phyloP scores from a whole-genome alignment of 2,329 filamentous ascomycete species.

The Stachybotrys chlorohalonatus region DNA sequence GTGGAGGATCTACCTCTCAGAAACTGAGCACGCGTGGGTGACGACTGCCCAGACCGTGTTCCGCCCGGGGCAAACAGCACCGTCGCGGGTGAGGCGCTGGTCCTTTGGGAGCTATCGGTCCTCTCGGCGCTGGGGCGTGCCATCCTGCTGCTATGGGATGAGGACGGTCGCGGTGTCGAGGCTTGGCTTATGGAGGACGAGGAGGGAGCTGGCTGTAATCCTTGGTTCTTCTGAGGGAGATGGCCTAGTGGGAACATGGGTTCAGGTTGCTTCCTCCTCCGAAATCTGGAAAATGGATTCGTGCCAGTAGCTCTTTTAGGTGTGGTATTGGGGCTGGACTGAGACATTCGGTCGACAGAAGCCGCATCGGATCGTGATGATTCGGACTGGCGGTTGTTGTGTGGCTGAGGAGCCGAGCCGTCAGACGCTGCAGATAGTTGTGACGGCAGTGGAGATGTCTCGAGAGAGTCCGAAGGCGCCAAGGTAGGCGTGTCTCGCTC shows the following conservation, averaged over 20 bases:
- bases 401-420: slow-evolving; percentile 37
- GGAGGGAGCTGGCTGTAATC: slow-evolving; percentile 26
- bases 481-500: slow-evolving; percentile 20
- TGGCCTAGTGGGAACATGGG: slow-evolving; percentile 79
- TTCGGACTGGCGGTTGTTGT: slow-evolving; percentile 46
- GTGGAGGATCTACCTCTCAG: slow-evolving; percentile 79
- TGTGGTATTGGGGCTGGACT: slow-evolving; percentile 52
- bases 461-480: slow-evolving; percentile 7
- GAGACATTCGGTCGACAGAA: slow-evolving; percentile 54
- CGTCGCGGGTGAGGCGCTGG: slow-evolving; percentile 33
- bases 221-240: slow-evolving; percentile 61
- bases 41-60: slow-evolving; percentile 55
- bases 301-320: slow-evolving; percentile 51
- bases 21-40: slow-evolving; percentile 50
- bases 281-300: slow-evolving; percentile 73
- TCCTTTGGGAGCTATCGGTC: slow-evolving; percentile 8
- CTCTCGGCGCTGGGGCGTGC: slow-evolving; percentile 9
- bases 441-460: neutral
- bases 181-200: slow-evolving; percentile 30
- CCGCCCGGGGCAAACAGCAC: slow-evolving; percentile 33
- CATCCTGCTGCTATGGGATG: slow-evolving; percentile 20
- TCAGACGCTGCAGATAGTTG: slow-evolving; percentile 13
- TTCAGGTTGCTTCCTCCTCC: slow-evolving; percentile 64
- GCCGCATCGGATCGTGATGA: slow-evolving; percentile 86
- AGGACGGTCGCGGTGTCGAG: slow-evolving; percentile 23